Base-by-base conservation (phyloP, 179 eudicot species). In the Beta lomatogona region DNA sequence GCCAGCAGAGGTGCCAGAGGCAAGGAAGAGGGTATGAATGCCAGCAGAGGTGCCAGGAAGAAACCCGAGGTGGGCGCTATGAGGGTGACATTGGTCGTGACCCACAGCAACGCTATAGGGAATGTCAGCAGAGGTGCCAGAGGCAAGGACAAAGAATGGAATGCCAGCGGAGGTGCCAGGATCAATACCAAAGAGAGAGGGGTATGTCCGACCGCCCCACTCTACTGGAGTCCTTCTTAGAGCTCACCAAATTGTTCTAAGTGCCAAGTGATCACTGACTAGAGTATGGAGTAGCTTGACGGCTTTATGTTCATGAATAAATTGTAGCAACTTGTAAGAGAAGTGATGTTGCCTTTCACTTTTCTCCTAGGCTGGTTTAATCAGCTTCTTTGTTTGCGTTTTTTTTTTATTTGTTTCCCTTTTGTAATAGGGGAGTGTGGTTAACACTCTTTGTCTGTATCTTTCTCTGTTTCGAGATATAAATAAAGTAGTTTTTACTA, bases 211-310 rank as follows among this genome's bases (percentile, higher is more conserved):
- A 3, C 44, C 60, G 46, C 45, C 59, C 61, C 77, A 72, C 77
- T 68, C 14, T 80, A 7, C 48, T 80, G 7, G 71, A 61, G 18
- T 80, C 77, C 71, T 28, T 80, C 55, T 46, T 79, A 67, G 77
- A 79, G 36, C 28, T 72, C 61, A 80, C 77, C 72, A 41, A 71
- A 28, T 48, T 80, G 52, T 50, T 80, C 77, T 69, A 69, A 69
- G 73, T 14, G 6, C 53, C 53, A 48, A 48, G 53, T 48, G 53
- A 48, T 48, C 50, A n/a, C 41, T 8, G 14, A 44, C 73, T 8
- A 46, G 25, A 16, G 41, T 18, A 9, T 69, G 14, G 63, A 48
- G 52, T 69, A 44, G 53, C 52, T 19, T 15, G 71, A 67, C 50
- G 71, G 71, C 71, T 36, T 58, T 22, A 21, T 25, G 36, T 25